Percentiles rank a stretch among this genome's conserved stretches.
Conservation (phyloP, 345 rosid genomes). For the Populus euphratica region DNA sequence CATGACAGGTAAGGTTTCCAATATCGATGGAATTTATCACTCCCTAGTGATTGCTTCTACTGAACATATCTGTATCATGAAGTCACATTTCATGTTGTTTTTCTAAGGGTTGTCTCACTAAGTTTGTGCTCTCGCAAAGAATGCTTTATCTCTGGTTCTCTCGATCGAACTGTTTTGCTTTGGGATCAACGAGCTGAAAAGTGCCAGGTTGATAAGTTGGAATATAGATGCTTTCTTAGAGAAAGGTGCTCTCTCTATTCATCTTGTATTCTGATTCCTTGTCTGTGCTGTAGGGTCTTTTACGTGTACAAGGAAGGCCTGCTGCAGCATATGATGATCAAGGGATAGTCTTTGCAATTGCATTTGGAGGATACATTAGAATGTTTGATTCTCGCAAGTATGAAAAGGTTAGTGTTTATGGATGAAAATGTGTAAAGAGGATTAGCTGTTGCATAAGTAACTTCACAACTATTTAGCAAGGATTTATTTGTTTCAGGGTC, state of each 20-base stretch:
- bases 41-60: slow-evolving; percentile 3
- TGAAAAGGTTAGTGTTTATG: slow-evolving; percentile 64
- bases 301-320: slow-evolving; percentile 69
- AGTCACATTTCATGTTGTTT: slow-evolving; percentile 3
- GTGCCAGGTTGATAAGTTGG: slow-evolving; percentile 62
- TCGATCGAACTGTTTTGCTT: slow-evolving; percentile 91
- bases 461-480: slow-evolving; percentile 1
- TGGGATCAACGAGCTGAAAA: slow-evolving; percentile 98
- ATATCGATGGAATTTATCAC: neutral
- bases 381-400: slow-evolving; percentile 90
- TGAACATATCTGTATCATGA: neutral
- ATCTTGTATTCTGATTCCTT: neutral
- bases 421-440: neutral
- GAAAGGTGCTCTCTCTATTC: neutral
- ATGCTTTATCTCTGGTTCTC: slow-evolving; percentile 87
- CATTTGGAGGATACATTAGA: slow-evolving; percentile 88
- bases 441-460: neutral
- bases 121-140: slow-evolving; percentile 85
- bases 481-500: slow-evolving; percentile 50
- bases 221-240: neutral
- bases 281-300: slow-evolving; percentile 22
- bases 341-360: slow-evolving; percentile 83
- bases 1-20: slow-evolving; percentile 76
- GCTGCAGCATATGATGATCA: slow-evolving; percentile 96
- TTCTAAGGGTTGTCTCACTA: slow-evolving; percentile 80